Percentiles rank a stretch among this genome's conserved stretches.
phyloP scores from a whole-genome alignment of 805 yeast species.

The Kuraishia ogatae region DNA sequence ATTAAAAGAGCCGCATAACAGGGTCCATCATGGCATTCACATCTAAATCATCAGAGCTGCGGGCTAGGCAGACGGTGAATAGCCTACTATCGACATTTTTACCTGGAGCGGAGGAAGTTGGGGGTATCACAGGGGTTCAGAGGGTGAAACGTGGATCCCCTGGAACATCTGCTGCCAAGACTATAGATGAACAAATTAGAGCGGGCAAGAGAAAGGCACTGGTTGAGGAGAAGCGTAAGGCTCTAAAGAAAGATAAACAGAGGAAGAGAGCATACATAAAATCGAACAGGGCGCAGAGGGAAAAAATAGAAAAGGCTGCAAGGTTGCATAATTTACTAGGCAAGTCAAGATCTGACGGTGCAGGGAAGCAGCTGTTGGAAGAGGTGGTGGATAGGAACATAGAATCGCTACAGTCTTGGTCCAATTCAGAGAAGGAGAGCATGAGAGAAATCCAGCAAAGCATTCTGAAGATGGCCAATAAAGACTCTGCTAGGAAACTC shows the following conservation, averaged over 20 bases:
- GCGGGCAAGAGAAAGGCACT: conserved; percentile 8
- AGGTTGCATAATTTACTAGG: conserved; percentile 8
- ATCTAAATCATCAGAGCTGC: conserved; percentile 4
- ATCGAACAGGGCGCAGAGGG: conserved; percentile 6
- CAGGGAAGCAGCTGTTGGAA: conserved; percentile 26
- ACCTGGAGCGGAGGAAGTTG: conserved; percentile 10
- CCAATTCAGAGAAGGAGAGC: conserved; percentile 26
- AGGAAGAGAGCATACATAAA: conserved; percentile 12
- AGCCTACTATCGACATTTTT: conserved; percentile 17
- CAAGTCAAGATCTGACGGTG: conserved; percentile 24
- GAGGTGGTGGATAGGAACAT: conserved; percentile 27
- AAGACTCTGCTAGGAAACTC: conserved; percentile 26
- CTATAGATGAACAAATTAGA: conserved; percentile 9
- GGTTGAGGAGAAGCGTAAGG: conserved; percentile 10
- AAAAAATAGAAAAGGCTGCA: conserved; percentile 13
- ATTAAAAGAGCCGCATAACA: too few species aligned
- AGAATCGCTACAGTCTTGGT: conserved; percentile 31
- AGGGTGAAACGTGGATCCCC: too few species aligned
- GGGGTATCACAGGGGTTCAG: too few species aligned
- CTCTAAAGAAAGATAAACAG: conserved; percentile 8
- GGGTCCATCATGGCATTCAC: conserved; percentile 4
- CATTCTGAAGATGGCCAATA: conserved; percentile 34
- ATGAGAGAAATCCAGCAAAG: conserved; percentile 31
- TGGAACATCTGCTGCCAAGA: conserved; percentile 7
- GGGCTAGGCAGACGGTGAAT: conserved; percentile 8